These are phyloP conservation scores for Phytophthora syringae DNA, from an alignment of 352 stramenopile genomes.

Conservation along the genomic window DNA sequence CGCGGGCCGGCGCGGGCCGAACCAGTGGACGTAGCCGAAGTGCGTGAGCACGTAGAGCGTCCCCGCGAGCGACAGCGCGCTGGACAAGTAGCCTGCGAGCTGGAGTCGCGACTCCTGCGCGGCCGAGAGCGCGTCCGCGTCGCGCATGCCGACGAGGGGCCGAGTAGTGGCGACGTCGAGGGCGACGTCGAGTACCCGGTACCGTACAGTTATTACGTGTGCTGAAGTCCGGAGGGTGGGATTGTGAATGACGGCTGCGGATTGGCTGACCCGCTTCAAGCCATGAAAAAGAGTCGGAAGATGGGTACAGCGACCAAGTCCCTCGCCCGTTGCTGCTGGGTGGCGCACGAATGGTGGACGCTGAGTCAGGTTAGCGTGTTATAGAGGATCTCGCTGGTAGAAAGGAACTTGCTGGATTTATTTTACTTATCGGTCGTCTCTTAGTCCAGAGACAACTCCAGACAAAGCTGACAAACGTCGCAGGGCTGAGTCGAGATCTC, in stretches of 20 bases:
- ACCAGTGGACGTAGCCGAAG: slow-evolving; percentile 57
- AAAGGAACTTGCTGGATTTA: too few species aligned
- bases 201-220: too few species aligned
- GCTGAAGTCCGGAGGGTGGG: slow-evolving; percentile 26
- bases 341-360: too few species aligned
- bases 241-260: neutral
- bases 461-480: too few species aligned
- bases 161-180: slow-evolving; percentile 4
- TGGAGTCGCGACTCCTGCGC: slow-evolving; percentile 43
- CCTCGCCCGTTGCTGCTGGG: too few species aligned
- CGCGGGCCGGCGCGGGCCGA: neutral
- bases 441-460: too few species aligned
- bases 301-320: slow-evolving; percentile 12
- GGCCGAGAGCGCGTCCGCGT: slow-evolving; percentile 30
- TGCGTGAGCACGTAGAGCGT: slow-evolving; percentile 73
- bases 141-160: slow-evolving; percentile 26
- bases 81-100: slow-evolving; percentile 50
- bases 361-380: too few species aligned
- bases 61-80: slow-evolving; percentile 64
- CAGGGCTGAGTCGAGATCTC: too few species aligned
- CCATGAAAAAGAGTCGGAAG: slow-evolving; percentile 30
- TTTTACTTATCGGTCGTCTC: too few species aligned
- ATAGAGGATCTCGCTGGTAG: too few species aligned
- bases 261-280: slow-evolving; percentile 30
- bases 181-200: too few species aligned